Evolutionary conservation across 208 protist species (phyloP).

Genomic region (Leptomonas seymouri): DNA sequence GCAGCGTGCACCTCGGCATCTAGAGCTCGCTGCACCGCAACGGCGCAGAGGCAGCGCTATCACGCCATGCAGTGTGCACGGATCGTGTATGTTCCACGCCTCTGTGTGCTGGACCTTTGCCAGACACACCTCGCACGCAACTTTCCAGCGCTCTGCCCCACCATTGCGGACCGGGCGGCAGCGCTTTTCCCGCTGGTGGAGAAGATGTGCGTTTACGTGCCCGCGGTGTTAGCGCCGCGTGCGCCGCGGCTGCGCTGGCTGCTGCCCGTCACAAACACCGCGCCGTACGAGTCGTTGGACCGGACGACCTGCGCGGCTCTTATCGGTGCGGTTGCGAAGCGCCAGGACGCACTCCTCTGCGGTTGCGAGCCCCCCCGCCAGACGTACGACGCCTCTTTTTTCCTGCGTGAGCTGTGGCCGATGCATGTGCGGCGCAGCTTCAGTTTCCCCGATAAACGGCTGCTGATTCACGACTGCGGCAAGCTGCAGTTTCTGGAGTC

Average conservation of each 20-base stretch:
- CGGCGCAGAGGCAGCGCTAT: slow-evolving; percentile 31
- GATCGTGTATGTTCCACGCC: slow-evolving; percentile 11
- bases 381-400: slow-evolving; percentile 59
- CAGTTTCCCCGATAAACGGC: slow-evolving; percentile 94
- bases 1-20: background rate
- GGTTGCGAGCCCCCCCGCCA: slow-evolving; percentile 11
- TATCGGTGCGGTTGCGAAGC: slow-evolving; percentile 33
- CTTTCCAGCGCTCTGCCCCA: slow-evolving; percentile 40
- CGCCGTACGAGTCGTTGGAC: slow-evolving; percentile 29
- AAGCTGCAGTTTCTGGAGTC: slow-evolving; percentile 94
- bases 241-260: slow-evolving; percentile 54
- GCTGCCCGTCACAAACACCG: slow-evolving; percentile 41
- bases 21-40: background rate
- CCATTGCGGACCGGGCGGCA: slow-evolving; percentile 35
- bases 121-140: slow-evolving; percentile 8
- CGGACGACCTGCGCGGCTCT: slow-evolving; percentile 40
- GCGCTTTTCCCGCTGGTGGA: slow-evolving; percentile 50
- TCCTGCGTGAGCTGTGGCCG: slow-evolving; percentile 71
- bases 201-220: slow-evolving; percentile 68
- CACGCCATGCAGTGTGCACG: slow-evolving; percentile 19
- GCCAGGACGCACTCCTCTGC: slow-evolving; percentile 1
- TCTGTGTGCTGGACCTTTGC: slow-evolving; percentile 1
- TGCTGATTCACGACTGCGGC: slow-evolving; percentile 97
- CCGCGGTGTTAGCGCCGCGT: slow-evolving; percentile 34
- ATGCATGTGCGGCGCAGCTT: slow-evolving; percentile 80